phyloP scores from a whole-genome alignment of 495 filamentous ascomycete species.

The Aspergillus hancockii region DNA sequence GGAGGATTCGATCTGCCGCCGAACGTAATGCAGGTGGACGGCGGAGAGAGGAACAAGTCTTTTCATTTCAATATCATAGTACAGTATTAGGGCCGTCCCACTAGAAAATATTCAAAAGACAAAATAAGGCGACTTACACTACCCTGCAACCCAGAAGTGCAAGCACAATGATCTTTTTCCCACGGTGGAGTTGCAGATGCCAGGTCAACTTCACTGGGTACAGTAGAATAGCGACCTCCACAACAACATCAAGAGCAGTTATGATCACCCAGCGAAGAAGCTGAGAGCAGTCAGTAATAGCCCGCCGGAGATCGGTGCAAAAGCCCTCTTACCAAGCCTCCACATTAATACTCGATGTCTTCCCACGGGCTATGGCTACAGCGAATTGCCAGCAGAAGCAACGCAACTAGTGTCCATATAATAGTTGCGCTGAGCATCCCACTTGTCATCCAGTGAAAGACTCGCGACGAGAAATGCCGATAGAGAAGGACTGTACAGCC shows the following conservation, averaged over 20 bases:
- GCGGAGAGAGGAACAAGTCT: constrained; percentile 30
- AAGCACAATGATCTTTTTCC: constrained; percentile 20
- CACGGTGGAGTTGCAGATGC: constrained; percentile 19
- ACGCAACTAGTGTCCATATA: background rate
- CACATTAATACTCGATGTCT: background rate
- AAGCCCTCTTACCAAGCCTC: background rate
- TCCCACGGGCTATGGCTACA: background rate
- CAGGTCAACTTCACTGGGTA: constrained; percentile 22
- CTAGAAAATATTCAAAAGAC: background rate
- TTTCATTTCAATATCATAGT: no score
- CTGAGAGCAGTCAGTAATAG: constrained; percentile 8
- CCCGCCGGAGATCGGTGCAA: no score
- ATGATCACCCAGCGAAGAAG: constrained; percentile 29
- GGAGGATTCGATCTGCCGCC: constrained; percentile 19
- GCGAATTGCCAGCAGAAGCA: background rate
- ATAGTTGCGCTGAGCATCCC: background rate
- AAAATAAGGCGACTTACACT: constrained; percentile 16
- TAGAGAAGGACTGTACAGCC: constrained; percentile 16
- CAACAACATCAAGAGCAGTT: constrained; percentile 26
- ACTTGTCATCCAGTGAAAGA: no score
- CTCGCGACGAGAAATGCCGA: background rate
- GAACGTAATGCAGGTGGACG: constrained; percentile 24
- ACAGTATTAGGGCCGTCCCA: background rate
- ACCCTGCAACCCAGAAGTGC: constrained; percentile 24
- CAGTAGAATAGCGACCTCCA: constrained; percentile 20